phyloP scores from a whole-genome alignment of 441 rosid species.

The Aleurites moluccanus region DNA sequence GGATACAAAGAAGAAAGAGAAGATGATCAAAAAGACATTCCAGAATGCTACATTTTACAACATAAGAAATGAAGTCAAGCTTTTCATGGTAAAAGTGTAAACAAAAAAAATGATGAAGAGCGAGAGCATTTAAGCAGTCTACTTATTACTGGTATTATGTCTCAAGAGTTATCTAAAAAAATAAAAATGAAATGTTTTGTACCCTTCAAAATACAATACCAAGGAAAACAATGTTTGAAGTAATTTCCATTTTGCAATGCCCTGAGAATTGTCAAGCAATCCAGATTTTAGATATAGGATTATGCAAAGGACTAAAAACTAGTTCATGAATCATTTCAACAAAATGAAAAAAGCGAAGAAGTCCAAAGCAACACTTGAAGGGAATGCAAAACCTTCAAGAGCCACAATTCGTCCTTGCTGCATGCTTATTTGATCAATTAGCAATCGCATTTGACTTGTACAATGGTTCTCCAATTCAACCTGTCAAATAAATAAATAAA shows the following conservation, averaged over 20 bases:
- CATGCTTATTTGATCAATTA: conserved; percentile 81
- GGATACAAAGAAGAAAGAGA: background rate
- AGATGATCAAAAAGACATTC: background rate
- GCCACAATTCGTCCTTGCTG: conserved; percentile 74
- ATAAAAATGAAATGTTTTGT: background rate
- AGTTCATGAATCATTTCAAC: background rate
- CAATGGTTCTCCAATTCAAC: conserved; percentile 81
- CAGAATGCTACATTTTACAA: background rate
- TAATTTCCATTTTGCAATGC: background rate
- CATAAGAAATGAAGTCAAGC: background rate
- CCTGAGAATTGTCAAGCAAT: background rate
- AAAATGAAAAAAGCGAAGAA: background rate
- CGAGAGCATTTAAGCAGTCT: background rate
- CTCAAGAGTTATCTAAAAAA: background rate
- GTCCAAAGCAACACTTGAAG: background rate
- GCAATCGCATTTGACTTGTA: conserved; percentile 64
- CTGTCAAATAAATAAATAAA: conserved; percentile 28
- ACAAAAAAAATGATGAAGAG: background rate
- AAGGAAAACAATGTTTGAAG: background rate
- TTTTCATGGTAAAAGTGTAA: background rate
- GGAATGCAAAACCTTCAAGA: conserved; percentile 55
- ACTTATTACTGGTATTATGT: background rate
- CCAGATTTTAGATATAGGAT: background rate
- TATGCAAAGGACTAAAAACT: background rate
- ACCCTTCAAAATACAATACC: background rate